A percentile compares a stretch with the other conserved stretches of the same genome.
Evolutionary conservation across 768 basidiomycete genomes (phyloP).

Genomic region (Collybiopsis confluens): DNA sequence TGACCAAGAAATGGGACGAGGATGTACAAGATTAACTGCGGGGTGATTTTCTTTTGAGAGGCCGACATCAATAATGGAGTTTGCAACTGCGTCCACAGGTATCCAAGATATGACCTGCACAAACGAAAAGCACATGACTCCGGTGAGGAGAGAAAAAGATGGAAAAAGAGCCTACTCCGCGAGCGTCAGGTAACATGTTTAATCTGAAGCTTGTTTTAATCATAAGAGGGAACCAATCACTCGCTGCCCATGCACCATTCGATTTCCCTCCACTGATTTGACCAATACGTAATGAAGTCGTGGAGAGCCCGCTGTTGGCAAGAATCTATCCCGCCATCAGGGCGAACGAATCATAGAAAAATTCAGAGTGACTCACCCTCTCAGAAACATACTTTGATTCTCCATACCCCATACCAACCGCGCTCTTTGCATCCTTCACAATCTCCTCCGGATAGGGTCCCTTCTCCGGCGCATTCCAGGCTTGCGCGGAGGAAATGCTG

Average conservation of each 20-base stretch:
- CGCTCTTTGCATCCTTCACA: constrained; percentile 24
- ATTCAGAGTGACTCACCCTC: constrained; percentile 19
- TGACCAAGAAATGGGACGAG: constrained; percentile 28
- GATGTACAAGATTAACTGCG: constrained; percentile 35
- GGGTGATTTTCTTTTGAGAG: constrained; percentile 15
- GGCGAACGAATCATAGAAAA: not conserved
- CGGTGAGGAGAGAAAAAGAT: not conserved
- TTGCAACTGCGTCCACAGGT: constrained; percentile 33
- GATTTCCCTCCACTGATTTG: constrained; percentile 37
- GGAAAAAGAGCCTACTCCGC: constrained; percentile 24
- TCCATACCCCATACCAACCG: constrained; percentile 39
- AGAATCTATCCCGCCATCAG: constrained; percentile 25
- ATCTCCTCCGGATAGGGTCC: constrained; percentile 31
- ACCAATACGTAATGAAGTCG: constrained; percentile 38
- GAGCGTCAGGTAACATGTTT: constrained; percentile 22
- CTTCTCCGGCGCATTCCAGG: constrained; percentile 23
- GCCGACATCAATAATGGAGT: constrained; percentile 25
- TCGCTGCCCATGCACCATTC: constrained; percentile 38
- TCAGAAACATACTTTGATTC: constrained; percentile 44
- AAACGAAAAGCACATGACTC: not conserved
- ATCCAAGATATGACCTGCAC: constrained; percentile 37
- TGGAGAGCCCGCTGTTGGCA: constrained; percentile 29
- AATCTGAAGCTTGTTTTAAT: constrained; percentile 28
- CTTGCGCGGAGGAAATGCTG: constrained; percentile 30
- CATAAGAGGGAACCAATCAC: constrained; percentile 44